A percentile compares a stretch with the other conserved stretches of the same genome.
Evolutionary conservation across 164 flowering plant genomes (phyloP).

Genomic region (Chloranthus sessilifolius): DNA sequence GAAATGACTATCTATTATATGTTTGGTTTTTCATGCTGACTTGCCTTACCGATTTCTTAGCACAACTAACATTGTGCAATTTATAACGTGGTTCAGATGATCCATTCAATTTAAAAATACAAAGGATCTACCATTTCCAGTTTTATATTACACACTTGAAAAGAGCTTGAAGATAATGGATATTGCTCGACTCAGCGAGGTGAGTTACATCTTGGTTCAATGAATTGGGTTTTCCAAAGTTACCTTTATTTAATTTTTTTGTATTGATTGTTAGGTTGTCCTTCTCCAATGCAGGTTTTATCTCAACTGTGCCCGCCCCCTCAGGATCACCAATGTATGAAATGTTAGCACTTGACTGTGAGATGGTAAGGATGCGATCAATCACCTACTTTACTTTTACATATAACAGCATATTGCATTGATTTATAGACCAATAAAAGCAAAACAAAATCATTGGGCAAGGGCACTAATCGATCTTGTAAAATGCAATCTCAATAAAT

Average conservation of each 20-base stretch:
- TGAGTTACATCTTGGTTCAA: slow-evolving; percentile 13
- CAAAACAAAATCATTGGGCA: too few relatives aligned
- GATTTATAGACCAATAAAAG: too few relatives aligned
- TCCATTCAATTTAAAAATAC: slow-evolving; percentile 9
- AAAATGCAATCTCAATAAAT: too few relatives aligned
- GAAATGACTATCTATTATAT: too few relatives aligned
- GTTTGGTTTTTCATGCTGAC: too few relatives aligned
- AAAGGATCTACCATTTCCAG: slow-evolving; percentile 71
- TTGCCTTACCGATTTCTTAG: too few relatives aligned
- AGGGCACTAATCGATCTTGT: too few relatives aligned
- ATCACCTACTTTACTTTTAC: neutral
- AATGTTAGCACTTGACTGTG: slow-evolving; percentile 90
- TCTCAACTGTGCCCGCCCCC: slow-evolving; percentile 72
- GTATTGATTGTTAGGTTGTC: neutral
- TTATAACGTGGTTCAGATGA: slow-evolving; percentile 4
- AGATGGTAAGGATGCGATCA: slow-evolving; percentile 60
- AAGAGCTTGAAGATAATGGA: slow-evolving; percentile 84
- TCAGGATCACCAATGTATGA: slow-evolving; percentile 51
- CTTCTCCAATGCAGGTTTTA: slow-evolving; percentile 42
- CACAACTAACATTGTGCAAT: neutral
- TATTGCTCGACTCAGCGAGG: slow-evolving; percentile 52
- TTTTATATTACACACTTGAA: slow-evolving; percentile 76
- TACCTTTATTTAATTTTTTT: neutral
- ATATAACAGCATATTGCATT: neutral
- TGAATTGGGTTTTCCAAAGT: neutral